phyloP scores from a whole-genome alignment of 2,329 filamentous ascomycete species.

The Rhexocercosporidium sp. region DNA sequence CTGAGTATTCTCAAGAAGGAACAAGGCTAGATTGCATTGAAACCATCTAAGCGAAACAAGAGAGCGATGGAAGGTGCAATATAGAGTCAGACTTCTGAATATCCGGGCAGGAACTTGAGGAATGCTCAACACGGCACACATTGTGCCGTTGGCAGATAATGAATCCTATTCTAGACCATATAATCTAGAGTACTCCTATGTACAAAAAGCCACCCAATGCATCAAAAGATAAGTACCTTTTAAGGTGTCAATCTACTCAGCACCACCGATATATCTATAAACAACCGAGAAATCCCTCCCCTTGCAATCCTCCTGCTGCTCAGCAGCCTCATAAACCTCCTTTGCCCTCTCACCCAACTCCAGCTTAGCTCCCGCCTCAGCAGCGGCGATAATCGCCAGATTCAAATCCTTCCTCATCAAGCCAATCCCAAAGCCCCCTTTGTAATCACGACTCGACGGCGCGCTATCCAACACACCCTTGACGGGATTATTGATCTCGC shows the following conservation, averaged over 20 bases:
- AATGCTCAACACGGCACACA: neutral
- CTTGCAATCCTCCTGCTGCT: slow-evolving; percentile 63
- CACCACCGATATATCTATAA: slow-evolving; percentile 68
- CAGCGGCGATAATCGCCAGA: slow-evolving; percentile 74
- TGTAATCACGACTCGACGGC: slow-evolving; percentile 77
- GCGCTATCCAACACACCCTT: slow-evolving; percentile 78
- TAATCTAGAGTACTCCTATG: neutral
- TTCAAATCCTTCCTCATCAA: slow-evolving; percentile 83
- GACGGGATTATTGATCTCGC: slow-evolving; percentile 94
- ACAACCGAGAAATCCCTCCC: slow-evolving; percentile 83
- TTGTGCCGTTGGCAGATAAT: neutral
- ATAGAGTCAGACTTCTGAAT: neutral
- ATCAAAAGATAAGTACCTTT: neutral
- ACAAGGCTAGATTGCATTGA: too few species aligned
- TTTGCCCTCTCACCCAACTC: slow-evolving; percentile 67
- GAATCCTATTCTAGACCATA: neutral
- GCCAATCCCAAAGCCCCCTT: slow-evolving; percentile 76
- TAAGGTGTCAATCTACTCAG: slow-evolving; percentile 16
- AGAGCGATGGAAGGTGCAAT: too few species aligned
- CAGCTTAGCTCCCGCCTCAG: slow-evolving; percentile 68
- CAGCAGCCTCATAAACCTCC: slow-evolving; percentile 71
- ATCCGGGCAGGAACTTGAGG: neutral
- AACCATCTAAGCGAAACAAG: neutral
- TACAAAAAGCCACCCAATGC: neutral
- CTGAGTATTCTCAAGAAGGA: too few species aligned